phyloP scores from a whole-genome alignment of 208 protist genomes.

The Leptomonas seymouri region DNA sequence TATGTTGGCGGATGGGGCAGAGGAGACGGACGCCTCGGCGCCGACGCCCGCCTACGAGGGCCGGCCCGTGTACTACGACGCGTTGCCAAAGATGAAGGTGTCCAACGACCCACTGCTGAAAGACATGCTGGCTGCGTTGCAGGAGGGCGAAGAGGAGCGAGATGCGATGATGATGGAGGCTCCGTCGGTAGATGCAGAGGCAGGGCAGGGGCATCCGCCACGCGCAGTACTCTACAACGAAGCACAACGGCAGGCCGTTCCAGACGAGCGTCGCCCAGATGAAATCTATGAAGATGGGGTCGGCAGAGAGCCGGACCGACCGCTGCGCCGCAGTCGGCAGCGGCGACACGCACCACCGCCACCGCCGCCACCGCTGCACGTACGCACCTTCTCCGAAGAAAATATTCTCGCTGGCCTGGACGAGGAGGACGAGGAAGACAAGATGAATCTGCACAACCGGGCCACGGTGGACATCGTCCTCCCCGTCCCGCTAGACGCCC shows the following conservation, averaged over 20 bases:
- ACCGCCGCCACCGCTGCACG: constrained; percentile 11
- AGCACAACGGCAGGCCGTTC: not conserved
- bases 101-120: constrained; percentile 27
- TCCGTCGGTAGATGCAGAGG: too few relatives aligned
- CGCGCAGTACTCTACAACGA: not conserved
- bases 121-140: constrained; percentile 24
- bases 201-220: too few relatives aligned
- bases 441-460: constrained; percentile 69
- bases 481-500: constrained; percentile 48
- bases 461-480: constrained; percentile 69
- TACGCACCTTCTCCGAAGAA: constrained; percentile 10
- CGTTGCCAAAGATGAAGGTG: constrained; percentile 12
- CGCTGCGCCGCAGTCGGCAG: not conserved
- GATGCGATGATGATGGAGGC: not conserved
- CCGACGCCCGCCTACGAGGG: constrained; percentile 9
- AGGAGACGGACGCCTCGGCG: not conserved
- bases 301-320: not conserved
- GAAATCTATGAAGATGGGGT: not conserved
- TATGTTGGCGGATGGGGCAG: not conserved
- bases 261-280: not conserved
- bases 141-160: not conserved
- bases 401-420: constrained; percentile 10
- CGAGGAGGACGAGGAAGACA: constrained; percentile 61
- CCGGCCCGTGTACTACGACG: constrained; percentile 28
- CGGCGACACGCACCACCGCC: not conserved